phyloP scores from a whole-genome alignment of 2,329 filamentous ascomycete genomes.

The Calonectria hongkongensis region DNA sequence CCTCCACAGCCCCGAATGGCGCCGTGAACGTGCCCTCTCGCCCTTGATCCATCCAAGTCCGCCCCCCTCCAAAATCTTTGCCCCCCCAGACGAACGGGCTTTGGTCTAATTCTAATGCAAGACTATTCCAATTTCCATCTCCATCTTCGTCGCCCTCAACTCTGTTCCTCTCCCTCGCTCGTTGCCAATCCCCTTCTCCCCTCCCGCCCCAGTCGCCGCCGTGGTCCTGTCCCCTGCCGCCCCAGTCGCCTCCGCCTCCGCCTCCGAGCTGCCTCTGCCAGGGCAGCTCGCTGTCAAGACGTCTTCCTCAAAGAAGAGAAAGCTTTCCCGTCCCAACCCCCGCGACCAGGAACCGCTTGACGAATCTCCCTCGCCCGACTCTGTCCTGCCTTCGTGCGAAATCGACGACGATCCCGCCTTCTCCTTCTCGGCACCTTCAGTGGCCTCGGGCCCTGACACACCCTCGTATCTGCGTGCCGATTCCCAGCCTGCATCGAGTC shows the following conservation, averaged over 20 bases:
- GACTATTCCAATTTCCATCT: constrained; percentile 44
- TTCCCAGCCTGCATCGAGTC: constrained; percentile 69
- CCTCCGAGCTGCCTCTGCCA: constrained; percentile 77
- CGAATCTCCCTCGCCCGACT: constrained; percentile 65
- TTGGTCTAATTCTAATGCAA: constrained; percentile 42
- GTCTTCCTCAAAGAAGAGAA: constrained; percentile 85
- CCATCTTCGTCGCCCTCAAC: constrained; percentile 41
- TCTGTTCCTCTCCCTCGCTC: constrained; percentile 31
- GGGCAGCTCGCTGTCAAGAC: constrained; percentile 82
- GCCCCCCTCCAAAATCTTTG: constrained; percentile 18
- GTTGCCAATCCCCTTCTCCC: constrained; percentile 30
- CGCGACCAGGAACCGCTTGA: constrained; percentile 63
- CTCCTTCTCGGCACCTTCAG: constrained; percentile 69
- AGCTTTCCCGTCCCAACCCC: constrained; percentile 72
- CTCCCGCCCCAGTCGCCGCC: constrained; percentile 35
- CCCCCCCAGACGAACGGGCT: constrained; percentile 21
- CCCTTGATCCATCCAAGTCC: constrained; percentile 34
- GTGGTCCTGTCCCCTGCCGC: constrained; percentile 37
- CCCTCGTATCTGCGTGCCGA: constrained; percentile 65
- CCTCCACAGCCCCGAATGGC: constrained; percentile 49
- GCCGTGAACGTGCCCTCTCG: constrained; percentile 41
- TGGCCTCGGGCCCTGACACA: constrained; percentile 61
- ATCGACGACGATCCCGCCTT: constrained; percentile 68
- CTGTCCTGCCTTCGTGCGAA: constrained; percentile 72
- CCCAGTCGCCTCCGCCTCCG: constrained; percentile 43